Evolutionary conservation across 495 filamentous ascomycete species (phyloP), one percentile per base, ranked within the genome.

Genomic region (Lophiostoma macrostomum): DNA sequence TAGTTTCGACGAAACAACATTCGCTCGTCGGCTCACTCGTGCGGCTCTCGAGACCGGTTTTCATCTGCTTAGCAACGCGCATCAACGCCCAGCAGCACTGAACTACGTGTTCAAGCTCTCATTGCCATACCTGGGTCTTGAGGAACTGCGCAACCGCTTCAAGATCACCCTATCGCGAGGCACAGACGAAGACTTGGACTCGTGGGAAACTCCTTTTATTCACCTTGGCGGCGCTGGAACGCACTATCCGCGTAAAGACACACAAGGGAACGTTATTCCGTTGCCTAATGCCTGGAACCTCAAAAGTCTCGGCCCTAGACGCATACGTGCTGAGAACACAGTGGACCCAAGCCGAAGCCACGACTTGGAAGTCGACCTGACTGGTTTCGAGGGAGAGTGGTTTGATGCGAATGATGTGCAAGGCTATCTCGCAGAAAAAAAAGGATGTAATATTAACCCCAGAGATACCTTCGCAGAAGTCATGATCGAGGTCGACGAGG

Each of bases 341-440:
- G 45, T 57, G 41, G 56, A 64, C 27, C 41, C 50, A 13, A 49
- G 63, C 1, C 41, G 61, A 47, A 52, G 25, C 27, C 50, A 56
- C 24, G 51, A 60, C 40, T 19, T 58, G 40, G 32, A 47, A 27
- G 43, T 64, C 30, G 63, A 64, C 35, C 36, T 64, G 2, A 54
- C 42, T 0, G 69, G 66, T 13, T 69, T 67, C 63, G 74, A 80
- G 31, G 84, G 85, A 19, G 84, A 87, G 41, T 91, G 83, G 76
- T 85, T 86, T 56, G 84, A 90, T 56, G 73, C 83, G 4, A 73
- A 80, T 39, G 87, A 90, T 60, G 80, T 89, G 4, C 83, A 90
- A 66, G 72, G 80, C 8, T 89, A 83, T 65, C 74, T 91, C 14
- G 68, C 71, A 45, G 12, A 49, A 14, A 71, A 80, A 63, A 73